phyloP scores from a whole-genome alignment of 1,284 basidiomycete species.

The Ganoderma meredithae region DNA sequence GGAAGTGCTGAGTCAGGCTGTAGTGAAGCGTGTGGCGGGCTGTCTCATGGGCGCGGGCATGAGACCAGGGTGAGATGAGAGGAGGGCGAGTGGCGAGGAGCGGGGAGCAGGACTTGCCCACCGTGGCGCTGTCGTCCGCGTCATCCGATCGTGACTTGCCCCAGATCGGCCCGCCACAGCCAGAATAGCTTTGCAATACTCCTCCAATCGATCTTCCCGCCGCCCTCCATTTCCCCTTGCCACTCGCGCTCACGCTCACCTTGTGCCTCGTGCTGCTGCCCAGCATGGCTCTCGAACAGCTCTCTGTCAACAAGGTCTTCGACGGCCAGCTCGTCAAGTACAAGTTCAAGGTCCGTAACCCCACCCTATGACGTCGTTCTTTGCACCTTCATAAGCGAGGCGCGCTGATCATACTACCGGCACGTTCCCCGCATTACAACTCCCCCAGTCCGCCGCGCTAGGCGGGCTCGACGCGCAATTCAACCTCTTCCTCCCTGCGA shows the following conservation, averaged over 20 bases:
- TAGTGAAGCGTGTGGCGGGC: too few relatives aligned
- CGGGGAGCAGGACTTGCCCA: neutral
- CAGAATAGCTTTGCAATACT: neutral
- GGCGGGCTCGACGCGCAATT: constrained; percentile 85
- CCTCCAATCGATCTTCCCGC: constrained; percentile 14
- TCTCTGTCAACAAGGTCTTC: constrained; percentile 84
- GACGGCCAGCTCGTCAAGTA: constrained; percentile 87
- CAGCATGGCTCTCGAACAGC: constrained; percentile 61
- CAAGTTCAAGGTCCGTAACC: constrained; percentile 73
- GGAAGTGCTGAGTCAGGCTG: neutral
- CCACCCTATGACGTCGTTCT: constrained; percentile 5
- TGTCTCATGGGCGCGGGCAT: constrained; percentile 3
- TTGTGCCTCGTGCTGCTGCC: constrained; percentile 1
- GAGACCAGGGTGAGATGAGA: neutral
- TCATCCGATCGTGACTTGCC: neutral
- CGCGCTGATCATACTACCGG: constrained; percentile 24
- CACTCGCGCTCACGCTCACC: constrained; percentile 4
- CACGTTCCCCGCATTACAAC: constrained; percentile 4
- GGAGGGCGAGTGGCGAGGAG: neutral
- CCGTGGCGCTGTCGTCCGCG: constrained; percentile 11
- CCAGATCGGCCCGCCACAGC: neutral
- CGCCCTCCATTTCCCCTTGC: constrained; percentile 8
- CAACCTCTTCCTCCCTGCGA: constrained; percentile 89
- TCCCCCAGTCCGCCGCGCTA: constrained; percentile 66
- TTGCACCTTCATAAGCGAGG: neutral